Percentiles rank a stretch among this genome's conserved stretches.
Evolutionary conservation across 1,284 basidiomycete species (phyloP).

Genomic region (Heterobasidion occidentale): DNA sequence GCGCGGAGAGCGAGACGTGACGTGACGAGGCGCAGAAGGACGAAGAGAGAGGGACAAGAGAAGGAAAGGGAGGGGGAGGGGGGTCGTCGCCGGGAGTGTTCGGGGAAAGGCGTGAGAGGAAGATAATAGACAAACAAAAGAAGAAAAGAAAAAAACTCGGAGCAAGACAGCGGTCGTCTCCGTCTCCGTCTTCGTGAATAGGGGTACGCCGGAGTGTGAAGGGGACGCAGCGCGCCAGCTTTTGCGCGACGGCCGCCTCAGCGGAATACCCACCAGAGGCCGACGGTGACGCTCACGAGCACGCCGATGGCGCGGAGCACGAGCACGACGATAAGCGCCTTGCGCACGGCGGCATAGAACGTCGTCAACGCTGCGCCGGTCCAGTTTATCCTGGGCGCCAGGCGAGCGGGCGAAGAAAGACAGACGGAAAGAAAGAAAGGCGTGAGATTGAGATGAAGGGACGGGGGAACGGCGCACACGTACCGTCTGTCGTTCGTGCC

Average conservation of each 20-base stretch:
- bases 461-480: slow-evolving; percentile 15
- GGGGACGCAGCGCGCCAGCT: too few species aligned
- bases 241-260: background rate
- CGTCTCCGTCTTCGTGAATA: too few species aligned
- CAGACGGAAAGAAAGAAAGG: background rate
- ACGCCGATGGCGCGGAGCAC: slow-evolving; percentile 70
- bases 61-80: too few species aligned
- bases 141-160: too few species aligned
- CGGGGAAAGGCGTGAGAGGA: too few species aligned
- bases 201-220: too few species aligned
- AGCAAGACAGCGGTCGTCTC: too few species aligned
- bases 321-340: slow-evolving; percentile 86
- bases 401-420: background rate
- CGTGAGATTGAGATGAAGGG: background rate
- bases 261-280: slow-evolving; percentile 62
- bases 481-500: slow-evolving; percentile 74
- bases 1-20: too few species aligned
- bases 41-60: too few species aligned
- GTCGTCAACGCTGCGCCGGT: slow-evolving; percentile 88
- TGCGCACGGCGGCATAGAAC: slow-evolving; percentile 90
- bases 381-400: slow-evolving; percentile 79
- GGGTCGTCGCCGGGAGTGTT: too few species aligned
- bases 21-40: too few species aligned
- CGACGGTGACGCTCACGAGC: slow-evolving; percentile 49
- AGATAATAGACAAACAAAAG: too few species aligned